A percentile compares a stretch with the other conserved stretches of the same genome.
Conservation (phyloP, 2,329 filamentous ascomycete genomes). For the Mollisia scopiformis region DNA sequence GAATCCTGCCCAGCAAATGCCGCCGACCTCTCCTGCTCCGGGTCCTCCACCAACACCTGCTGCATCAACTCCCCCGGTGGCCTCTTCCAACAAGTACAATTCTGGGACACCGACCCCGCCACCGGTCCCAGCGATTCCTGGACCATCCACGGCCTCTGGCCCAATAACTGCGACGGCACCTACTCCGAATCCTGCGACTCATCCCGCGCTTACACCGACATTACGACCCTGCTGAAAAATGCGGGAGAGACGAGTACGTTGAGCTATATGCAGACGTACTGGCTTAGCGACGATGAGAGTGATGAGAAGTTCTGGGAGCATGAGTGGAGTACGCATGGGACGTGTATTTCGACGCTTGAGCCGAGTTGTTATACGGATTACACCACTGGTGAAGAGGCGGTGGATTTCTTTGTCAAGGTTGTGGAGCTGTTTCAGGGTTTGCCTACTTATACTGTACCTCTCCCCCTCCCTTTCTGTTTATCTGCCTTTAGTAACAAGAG, state of each 20-base stretch:
- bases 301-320: conserved; percentile 69
- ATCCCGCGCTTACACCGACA: conserved; percentile 63
- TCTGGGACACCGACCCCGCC: conserved; percentile 70
- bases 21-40: background rate
- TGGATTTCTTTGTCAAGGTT: conserved; percentile 69
- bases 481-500: background rate
- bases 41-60: conserved; percentile 45
- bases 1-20: background rate
- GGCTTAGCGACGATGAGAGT: conserved; percentile 41
- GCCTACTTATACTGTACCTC: conserved; percentile 60
- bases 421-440: conserved; percentile 68
- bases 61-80: conserved; percentile 77
- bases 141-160: conserved; percentile 73
- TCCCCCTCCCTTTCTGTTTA: background rate
- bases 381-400: conserved; percentile 62
- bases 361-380: conserved; percentile 67
- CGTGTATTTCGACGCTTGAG: conserved; percentile 71
- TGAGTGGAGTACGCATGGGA: conserved; percentile 76
- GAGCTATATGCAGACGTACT: conserved; percentile 69
- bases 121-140: conserved; percentile 43
- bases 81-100: conserved; percentile 73
- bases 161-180: conserved; percentile 69
- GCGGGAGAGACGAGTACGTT: conserved; percentile 59
- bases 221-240: conserved; percentile 60
- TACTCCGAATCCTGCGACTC: conserved; percentile 69